These are phyloP conservation scores for Alternaria hordeiaustralica DNA, from an alignment of 2,329 filamentous ascomycete species.

Conservation along the genomic window DNA sequence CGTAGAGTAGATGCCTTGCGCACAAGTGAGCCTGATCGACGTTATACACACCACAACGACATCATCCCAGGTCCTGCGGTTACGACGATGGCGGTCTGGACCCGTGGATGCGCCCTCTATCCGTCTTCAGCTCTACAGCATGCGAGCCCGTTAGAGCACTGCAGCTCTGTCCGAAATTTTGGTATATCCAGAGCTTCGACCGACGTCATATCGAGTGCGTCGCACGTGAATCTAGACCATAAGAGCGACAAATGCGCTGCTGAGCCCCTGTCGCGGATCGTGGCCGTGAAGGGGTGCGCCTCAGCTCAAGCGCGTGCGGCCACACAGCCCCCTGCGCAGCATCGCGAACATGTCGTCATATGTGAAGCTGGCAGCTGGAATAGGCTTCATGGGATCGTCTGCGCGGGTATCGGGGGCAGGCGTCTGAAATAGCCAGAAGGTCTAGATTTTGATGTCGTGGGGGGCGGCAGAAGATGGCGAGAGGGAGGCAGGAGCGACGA, in stretches of 20 bases:
- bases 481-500: not conserved
- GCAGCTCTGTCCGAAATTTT: not conserved
- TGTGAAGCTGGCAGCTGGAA: conserved; percentile 2
- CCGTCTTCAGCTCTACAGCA: not conserved
- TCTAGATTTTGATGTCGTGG: conserved; percentile 9
- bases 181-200: not conserved
- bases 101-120: not conserved
- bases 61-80: not conserved
- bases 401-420: not conserved
- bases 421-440: not conserved
- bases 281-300: conserved; percentile 2
- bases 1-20: conserved; percentile 13
- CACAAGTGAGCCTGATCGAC: not conserved
- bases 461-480: not conserved
- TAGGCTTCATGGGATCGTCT: not conserved
- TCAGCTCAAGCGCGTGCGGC: conserved; percentile 13
- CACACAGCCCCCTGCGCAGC: conserved; percentile 5
- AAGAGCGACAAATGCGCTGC: not conserved
- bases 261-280: conserved; percentile 1
- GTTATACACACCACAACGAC: not conserved
- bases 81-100: conserved; percentile 5
- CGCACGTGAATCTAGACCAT: not conserved
- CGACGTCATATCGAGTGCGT: not conserved
- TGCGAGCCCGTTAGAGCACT: not conserved
- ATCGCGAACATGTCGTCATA: conserved; percentile 18